Base-by-base conservation (phyloP, 2,329 filamentous ascomycete species). In the Calcarisporium arbuscula region DNA sequence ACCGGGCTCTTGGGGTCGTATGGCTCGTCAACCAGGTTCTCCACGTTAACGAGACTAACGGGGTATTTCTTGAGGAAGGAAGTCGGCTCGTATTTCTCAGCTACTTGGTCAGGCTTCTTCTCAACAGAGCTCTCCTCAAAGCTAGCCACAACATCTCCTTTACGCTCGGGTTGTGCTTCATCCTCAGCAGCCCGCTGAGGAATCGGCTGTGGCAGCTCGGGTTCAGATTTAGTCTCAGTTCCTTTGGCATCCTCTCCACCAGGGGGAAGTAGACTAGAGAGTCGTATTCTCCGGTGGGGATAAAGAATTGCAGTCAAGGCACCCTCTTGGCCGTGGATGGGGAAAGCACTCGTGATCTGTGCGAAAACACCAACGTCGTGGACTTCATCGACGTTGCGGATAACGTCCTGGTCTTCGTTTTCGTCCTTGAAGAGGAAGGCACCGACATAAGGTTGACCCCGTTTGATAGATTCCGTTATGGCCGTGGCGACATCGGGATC, bases 401-500 rank as follows among this genome's bases (percentile, higher is more conserved):
- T 96, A 31, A 94, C 77, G 59, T 98, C 94, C 54, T 87, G 85
- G 56, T 96, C 92, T 43, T 85, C 84, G 43, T 87, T 84, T 54
- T 95, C 90, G 54, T 98, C 89, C 62, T 96, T 96, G 68, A 96
- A 88, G 52, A 98, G 62, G 63, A 98, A 98, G 4, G 89, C 90
- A 43, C 92, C 92, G 26, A 98, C 87, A 52, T 98, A 98, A 17
- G 90, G 94, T 60, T 98, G 94, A 1, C 92, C 92, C 34, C 90
- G 76, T 70, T 94, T 95, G 57, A 96, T 86, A 73, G 95, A 92
- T 56, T 98, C 94, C 39, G 89, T 84, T 46, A 98, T 94, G 16
- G 92, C 92, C 25, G 81, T 80, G 11, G 89, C 84, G 22, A 98
- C 92, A 49, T 92, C 85, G 14, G 85, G 85, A 53, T 98, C 88